Evolutionary conservation across 345 rosid genomes (phyloP).

Genomic region (Gossypium arboreum): DNA sequence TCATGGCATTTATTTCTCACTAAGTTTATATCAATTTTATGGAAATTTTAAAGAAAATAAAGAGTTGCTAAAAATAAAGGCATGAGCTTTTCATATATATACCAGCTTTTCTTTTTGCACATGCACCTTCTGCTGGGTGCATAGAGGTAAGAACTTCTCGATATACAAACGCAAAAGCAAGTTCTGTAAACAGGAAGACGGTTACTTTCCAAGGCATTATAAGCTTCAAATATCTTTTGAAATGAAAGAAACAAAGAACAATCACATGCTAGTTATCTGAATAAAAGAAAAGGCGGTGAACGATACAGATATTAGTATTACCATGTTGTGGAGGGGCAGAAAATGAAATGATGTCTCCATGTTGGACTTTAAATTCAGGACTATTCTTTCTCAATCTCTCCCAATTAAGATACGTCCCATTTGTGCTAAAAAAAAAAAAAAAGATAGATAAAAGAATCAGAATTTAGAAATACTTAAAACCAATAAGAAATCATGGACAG

Average conservation of each 20-base stretch:
- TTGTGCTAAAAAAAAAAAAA: constrained; percentile 45
- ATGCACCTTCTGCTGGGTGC: constrained; percentile 30
- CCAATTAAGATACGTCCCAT: constrained; percentile 88
- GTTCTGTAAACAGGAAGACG: constrained; percentile 45
- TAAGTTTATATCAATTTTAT: background rate
- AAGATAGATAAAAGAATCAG: background rate
- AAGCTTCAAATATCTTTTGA: constrained; percentile 2
- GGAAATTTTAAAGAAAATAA: background rate
- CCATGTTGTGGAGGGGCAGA: constrained; percentile 86
- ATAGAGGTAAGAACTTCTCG: constrained; percentile 50
- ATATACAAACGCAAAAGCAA: constrained; percentile 79
- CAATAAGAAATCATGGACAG: background rate
- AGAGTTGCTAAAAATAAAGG: background rate
- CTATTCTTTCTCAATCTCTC: constrained; percentile 61
- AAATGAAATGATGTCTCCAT: constrained; percentile 87
- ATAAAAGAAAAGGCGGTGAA: background rate
- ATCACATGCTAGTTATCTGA: background rate
- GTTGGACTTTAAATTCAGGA: constrained; percentile 55
- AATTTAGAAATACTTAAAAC: background rate
- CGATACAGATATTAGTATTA: constrained; percentile 19
- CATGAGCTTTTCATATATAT: constrained; percentile 15
- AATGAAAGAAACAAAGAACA: constrained; percentile 1
- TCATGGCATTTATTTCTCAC: background rate
- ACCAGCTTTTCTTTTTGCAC: constrained; percentile 53
- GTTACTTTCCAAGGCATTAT: background rate